Evolutionary conservation across 495 filamentous ascomycete genomes (phyloP).

Genomic region (Penicillium cataractarum): DNA sequence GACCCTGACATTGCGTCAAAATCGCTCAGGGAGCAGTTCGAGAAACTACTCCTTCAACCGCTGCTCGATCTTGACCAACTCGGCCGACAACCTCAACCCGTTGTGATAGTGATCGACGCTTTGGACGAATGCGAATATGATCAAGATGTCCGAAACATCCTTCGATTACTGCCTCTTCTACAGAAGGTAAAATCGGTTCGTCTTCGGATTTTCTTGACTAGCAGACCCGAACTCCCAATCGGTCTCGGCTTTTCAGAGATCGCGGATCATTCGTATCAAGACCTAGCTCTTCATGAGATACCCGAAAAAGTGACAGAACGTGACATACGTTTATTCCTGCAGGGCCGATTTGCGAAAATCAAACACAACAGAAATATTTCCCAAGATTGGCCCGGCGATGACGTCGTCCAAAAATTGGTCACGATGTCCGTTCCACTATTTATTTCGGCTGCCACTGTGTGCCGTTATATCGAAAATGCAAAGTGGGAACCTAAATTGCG

Average conservation of each 20-base stretch:
- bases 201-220: slow-evolving; percentile 40
- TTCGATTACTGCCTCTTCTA: slow-evolving; percentile 34
- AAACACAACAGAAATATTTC: slow-evolving; percentile 16
- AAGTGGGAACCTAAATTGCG: slow-evolving; percentile 10
- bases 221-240: slow-evolving; percentile 51
- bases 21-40: slow-evolving; percentile 49
- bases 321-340: slow-evolving; percentile 26
- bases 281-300: slow-evolving; percentile 31
- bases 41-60: slow-evolving; percentile 50
- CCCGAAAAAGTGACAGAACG: slow-evolving; percentile 21
- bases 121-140: slow-evolving; percentile 54
- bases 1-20: slow-evolving; percentile 40
- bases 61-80: slow-evolving; percentile 21
- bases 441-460: slow-evolving; percentile 38
- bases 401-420: slow-evolving; percentile 17
- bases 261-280: slow-evolving; percentile 15
- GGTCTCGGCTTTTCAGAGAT: slow-evolving; percentile 31
- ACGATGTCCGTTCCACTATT: slow-evolving; percentile 34
- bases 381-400: slow-evolving; percentile 45
- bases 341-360: slow-evolving; percentile 16
- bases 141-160: slow-evolving; percentile 39
- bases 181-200: slow-evolving; percentile 10
- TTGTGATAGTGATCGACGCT: slow-evolving; percentile 54
- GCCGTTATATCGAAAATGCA: slow-evolving; percentile 30
- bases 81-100: slow-evolving; percentile 5